Evolutionary conservation across 2,329 filamentous ascomycete genomes (phyloP).

Genomic region (Penicillium glabrum): DNA sequence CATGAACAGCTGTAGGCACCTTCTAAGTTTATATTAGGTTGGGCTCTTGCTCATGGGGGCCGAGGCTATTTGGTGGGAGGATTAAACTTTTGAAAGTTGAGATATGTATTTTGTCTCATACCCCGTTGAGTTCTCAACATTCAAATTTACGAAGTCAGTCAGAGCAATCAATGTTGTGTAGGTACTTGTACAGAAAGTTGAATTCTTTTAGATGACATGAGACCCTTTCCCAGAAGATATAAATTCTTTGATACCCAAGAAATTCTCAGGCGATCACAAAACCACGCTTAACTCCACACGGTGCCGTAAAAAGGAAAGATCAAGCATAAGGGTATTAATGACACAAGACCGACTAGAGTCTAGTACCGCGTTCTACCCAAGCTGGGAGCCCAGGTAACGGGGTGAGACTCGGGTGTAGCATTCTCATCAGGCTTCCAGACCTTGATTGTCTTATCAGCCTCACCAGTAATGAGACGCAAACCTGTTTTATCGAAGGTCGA

Average conservation of each 20-base stretch:
- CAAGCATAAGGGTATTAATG: conserved; percentile 24
- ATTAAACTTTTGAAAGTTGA: too few species aligned
- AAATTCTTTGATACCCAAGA: conserved; percentile 1
- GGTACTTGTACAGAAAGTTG: conserved; percentile 8
- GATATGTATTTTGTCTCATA: not conserved
- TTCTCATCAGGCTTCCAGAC: conserved; percentile 93
- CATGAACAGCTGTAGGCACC: not conserved
- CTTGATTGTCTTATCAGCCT: conserved; percentile 98
- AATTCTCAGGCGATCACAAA: conserved; percentile 11
- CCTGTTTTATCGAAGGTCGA: conserved; percentile 90
- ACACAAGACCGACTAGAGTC: conserved; percentile 17
- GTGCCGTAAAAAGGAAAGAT: conserved; percentile 23
- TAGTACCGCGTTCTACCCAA: conserved; percentile 75
- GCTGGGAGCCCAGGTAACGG: conserved; percentile 86
- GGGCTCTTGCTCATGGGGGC: too few species aligned
- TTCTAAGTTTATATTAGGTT: too few species aligned
- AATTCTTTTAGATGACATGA: not conserved
- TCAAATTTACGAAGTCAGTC: not conserved
- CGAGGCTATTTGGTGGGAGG: too few species aligned
- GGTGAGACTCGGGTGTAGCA: conserved; percentile 87
- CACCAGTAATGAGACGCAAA: conserved; percentile 84
- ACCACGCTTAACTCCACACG: conserved; percentile 33
- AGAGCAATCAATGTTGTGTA: not conserved
- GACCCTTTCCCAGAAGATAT: conserved; percentile 3
- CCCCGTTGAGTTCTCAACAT: not conserved